These are phyloP conservation scores for Linum lewisii DNA, from an alignment of 345 rosid species.

Conservation along the genomic window DNA sequence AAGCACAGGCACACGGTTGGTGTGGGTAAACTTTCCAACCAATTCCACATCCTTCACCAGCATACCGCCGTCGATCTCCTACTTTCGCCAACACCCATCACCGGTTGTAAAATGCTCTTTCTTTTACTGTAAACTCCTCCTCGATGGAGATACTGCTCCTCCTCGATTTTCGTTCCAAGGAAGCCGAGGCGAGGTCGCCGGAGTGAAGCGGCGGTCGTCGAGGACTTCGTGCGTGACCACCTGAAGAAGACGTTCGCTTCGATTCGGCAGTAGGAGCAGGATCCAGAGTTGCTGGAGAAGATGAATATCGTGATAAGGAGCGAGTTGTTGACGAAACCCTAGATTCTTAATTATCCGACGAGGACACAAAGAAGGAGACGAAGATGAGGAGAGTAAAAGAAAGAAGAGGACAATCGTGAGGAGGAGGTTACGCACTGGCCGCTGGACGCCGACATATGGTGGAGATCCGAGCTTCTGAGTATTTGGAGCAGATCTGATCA, in stretches of 20 bases:
- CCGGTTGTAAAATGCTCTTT: background rate
- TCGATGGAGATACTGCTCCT: conserved; percentile 3
- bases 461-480: no score
- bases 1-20: no score
- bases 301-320: conserved; percentile 41
- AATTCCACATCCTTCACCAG: no score
- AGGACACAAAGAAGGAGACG: conserved; percentile 7
- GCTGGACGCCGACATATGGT: no score
- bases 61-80: no score
- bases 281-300: conserved; percentile 41
- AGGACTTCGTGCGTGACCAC: conserved; percentile 58
- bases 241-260: conserved; percentile 61
- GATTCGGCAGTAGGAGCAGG: conserved; percentile 42
- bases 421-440: no score
- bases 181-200: conserved; percentile 61
- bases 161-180: conserved; percentile 38
- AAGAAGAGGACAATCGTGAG: conserved; percentile 59
- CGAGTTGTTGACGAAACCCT: conserved; percentile 27
- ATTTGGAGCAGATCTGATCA: no score
- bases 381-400: conserved; percentile 7
- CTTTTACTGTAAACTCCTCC: background rate
- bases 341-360: conserved; percentile 17
- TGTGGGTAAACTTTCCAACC: no score
- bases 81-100: background rate
- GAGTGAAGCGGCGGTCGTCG: conserved; percentile 77